Evolutionary conservation across 75 land plant genomes (phyloP).

Genomic region (Picea sitchensis): DNA sequence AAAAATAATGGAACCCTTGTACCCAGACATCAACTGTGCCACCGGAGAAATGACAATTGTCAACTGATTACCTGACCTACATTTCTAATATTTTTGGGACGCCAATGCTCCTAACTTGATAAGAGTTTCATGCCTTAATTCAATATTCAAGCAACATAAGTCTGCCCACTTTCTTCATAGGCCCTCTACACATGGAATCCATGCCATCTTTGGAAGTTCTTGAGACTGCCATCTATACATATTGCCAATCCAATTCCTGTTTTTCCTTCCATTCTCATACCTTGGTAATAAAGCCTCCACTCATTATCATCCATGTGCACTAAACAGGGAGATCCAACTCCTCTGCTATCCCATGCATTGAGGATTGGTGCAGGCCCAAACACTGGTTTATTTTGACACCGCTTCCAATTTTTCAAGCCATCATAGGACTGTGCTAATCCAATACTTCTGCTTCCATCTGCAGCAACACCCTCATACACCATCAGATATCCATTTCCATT

Average conservation of each 20-base stretch:
- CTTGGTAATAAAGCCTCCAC: constrained; percentile 76
- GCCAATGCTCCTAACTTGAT: no score
- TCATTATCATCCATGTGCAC: constrained; percentile 71
- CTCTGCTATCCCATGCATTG: constrained; percentile 66
- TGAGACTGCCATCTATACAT: constrained; percentile 30
- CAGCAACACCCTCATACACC: constrained; percentile 67
- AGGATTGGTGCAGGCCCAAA: constrained; percentile 21
- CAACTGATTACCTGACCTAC: no score
- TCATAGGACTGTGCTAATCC: constrained; percentile 67
- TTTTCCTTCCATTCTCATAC: constrained; percentile 36
- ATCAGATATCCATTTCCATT: constrained; percentile 57
- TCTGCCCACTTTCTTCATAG: no score
- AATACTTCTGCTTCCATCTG: constrained; percentile 55
- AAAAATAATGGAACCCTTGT: no score
- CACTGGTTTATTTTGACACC: constrained; percentile 39
- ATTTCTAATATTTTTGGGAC: no score
- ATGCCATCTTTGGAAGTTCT: constrained; percentile 52
- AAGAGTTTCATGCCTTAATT: no score
- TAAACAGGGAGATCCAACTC: constrained; percentile 63
- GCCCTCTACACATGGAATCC: constrained; percentile 25
- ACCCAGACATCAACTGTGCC: no score
- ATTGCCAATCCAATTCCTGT: constrained; percentile 73
- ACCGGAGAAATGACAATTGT: no score
- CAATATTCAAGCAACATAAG: no score
- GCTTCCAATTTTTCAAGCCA: constrained; percentile 64